Percentiles rank a stretch among this genome's conserved stretches.
phyloP scores from a whole-genome alignment of 2,329 filamentous ascomycete genomes.

The Waltergamsia citrina region DNA sequence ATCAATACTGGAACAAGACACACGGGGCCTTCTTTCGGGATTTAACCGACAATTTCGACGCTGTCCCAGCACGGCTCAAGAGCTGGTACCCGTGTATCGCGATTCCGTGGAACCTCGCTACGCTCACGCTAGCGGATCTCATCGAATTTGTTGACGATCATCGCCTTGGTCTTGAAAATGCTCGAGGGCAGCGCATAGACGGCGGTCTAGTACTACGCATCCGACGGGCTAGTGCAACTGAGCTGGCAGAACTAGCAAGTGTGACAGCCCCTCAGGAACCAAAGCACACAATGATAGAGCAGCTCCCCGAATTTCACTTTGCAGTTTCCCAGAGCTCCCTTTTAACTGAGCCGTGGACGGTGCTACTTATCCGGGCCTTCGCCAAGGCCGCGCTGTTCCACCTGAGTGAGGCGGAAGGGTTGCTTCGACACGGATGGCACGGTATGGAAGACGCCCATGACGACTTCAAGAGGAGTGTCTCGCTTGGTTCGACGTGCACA shows the following conservation, averaged over 20 bases:
- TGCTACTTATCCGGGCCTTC: constrained; percentile 42
- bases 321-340: constrained; percentile 44
- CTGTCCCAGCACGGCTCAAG: constrained; percentile 41
- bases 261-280: constrained; percentile 23
- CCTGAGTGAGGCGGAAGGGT: constrained; percentile 22
- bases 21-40: constrained; percentile 43
- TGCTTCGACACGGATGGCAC: constrained; percentile 13
- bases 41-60: constrained; percentile 36
- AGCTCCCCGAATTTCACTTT: constrained; percentile 36
- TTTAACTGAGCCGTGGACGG: constrained; percentile 52
- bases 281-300: constrained; percentile 5
- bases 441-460: constrained; percentile 11
- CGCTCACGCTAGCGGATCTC: constrained; percentile 43
- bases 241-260: constrained; percentile 37
- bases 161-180: constrained; percentile 14
- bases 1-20: constrained; percentile 43
- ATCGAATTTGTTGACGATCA: constrained; percentile 38
- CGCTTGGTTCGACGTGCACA: constrained; percentile 36
- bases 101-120: constrained; percentile 48
- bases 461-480: constrained; percentile 15
- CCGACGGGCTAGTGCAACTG: constrained; percentile 29
- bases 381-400: constrained; percentile 31
- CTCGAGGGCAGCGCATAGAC: constrained; percentile 14
- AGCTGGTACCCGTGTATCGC: constrained; percentile 51
- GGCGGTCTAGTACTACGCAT: constrained; percentile 27